phyloP scores from a whole-genome alignment of 2,329 filamentous ascomycete genomes.

The Pseudopyrenochaeta lycopersici region DNA sequence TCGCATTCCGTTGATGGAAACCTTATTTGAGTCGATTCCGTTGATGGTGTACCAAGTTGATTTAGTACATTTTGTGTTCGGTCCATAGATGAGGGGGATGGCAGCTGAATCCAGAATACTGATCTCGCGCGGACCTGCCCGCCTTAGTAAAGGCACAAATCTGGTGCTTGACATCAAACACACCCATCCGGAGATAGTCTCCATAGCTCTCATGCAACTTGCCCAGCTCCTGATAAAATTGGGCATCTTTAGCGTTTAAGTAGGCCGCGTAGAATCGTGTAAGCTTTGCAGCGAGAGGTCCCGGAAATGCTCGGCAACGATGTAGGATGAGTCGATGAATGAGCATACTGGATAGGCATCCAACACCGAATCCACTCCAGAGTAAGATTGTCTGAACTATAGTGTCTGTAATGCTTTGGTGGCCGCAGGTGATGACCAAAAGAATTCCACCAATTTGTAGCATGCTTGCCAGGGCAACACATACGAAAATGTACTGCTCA shows the following conservation, averaged over 20 bases:
- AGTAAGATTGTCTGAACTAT: not conserved
- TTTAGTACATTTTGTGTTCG: constrained; percentile 32
- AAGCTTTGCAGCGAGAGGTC: constrained; percentile 31
- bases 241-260: constrained; percentile 33
- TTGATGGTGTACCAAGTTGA: constrained; percentile 38
- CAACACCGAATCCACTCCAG: constrained; percentile 17
- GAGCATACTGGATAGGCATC: constrained; percentile 27
- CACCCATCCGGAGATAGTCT: constrained; percentile 47
- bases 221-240: constrained; percentile 40
- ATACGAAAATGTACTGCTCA: not conserved
- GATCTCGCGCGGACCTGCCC: constrained; percentile 33
- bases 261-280: constrained; percentile 38
- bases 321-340: constrained; percentile 38
- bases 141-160: not conserved
- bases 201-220: constrained; percentile 44
- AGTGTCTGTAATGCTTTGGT: not conserved
- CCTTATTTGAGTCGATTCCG: constrained; percentile 27
- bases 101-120: constrained; percentile 29
- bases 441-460: not conserved
- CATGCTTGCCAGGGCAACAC: not conserved
- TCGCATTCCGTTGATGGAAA: constrained; percentile 33
- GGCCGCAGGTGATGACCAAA: not conserved
- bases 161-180: not conserved
- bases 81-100: constrained; percentile 30
- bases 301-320: constrained; percentile 33